These are phyloP conservation scores for Leishmania turanica DNA, from an alignment of 208 protist genomes.

Conservation along the genomic window DNA sequence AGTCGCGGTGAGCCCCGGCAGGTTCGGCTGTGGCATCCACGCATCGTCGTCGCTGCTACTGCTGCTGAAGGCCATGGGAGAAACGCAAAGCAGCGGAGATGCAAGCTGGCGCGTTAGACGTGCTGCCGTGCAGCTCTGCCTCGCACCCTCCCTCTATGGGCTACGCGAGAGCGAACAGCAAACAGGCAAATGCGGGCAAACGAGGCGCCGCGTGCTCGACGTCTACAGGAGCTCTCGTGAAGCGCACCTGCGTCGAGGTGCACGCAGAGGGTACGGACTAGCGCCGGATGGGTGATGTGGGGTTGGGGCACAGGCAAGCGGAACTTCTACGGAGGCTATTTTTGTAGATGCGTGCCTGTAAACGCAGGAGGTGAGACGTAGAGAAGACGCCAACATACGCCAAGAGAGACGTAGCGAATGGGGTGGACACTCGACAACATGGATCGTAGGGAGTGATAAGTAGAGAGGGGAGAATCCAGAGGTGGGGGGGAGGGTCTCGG, in stretches of 20 bases:
- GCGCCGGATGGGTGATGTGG: background rate
- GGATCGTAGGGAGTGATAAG: no score
- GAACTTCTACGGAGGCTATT: background rate
- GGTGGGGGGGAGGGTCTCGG: background rate
- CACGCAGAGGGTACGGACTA: background rate
- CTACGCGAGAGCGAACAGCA: background rate
- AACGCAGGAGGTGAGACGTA: background rate
- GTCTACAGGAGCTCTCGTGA: background rate
- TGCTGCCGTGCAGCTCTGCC: background rate
- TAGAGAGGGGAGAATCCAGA: background rate
- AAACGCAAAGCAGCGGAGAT: background rate
- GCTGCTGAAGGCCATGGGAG: constrained; percentile 7
- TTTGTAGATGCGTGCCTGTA: background rate
- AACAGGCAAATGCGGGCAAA: background rate
- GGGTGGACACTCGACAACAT: background rate
- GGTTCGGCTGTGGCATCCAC: constrained; percentile 17
- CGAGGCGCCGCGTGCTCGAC: background rate
- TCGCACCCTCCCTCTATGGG: background rate
- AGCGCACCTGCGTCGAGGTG: background rate
- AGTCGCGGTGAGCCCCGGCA: background rate
- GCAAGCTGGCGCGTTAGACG: background rate
- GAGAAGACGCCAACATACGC: background rate
- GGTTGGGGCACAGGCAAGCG: background rate
- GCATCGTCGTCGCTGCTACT: constrained; percentile 58
- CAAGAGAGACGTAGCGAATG: background rate